A percentile compares a stretch with the other conserved stretches of the same genome.
phyloP scores from a whole-genome alignment of 2,329 filamentous ascomycete species.

The Xylaria sp. region DNA sequence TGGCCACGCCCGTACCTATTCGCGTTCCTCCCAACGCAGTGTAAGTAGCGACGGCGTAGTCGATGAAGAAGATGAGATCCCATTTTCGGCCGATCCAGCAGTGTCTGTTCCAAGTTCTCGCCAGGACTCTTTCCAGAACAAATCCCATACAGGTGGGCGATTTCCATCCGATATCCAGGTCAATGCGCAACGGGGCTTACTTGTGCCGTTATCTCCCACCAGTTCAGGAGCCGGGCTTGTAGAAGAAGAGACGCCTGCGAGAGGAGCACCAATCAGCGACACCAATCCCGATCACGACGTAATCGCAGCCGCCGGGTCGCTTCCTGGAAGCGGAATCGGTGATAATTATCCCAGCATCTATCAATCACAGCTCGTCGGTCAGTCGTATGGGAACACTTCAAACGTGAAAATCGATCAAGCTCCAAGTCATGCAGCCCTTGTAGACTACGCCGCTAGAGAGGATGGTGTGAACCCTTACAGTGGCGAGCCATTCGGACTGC shows the following conservation, averaged over 20 bases:
- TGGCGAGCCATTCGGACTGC: slow-evolving; percentile 54
- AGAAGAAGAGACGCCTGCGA: slow-evolving; percentile 44
- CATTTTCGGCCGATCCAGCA: slow-evolving; percentile 67
- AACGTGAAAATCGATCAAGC: slow-evolving; percentile 60
- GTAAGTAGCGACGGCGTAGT: slow-evolving; percentile 80
- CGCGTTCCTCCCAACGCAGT: slow-evolving; percentile 71
- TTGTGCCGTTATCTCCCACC: slow-evolving; percentile 81
- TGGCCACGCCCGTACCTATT: slow-evolving; percentile 81
- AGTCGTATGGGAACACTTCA: slow-evolving; percentile 59
- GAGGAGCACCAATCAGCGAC: slow-evolving; percentile 38
- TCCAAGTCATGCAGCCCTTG: slow-evolving; percentile 62
- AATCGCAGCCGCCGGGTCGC: slow-evolving; percentile 67
- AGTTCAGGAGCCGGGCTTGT: slow-evolving; percentile 77
- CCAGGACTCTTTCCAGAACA: slow-evolving; percentile 66
- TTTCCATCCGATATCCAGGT: slow-evolving; percentile 95
- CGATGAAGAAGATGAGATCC: slow-evolving; percentile 78
- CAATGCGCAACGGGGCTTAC: slow-evolving; percentile 80
- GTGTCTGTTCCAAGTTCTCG: slow-evolving; percentile 60
- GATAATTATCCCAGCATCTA: slow-evolving; percentile 48
- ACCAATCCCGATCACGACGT: slow-evolving; percentile 64
- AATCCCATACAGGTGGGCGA: slow-evolving; percentile 91
- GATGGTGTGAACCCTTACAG: slow-evolving; percentile 70
- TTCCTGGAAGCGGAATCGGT: slow-evolving; percentile 60
- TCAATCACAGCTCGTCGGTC: slow-evolving; percentile 45
- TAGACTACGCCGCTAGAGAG: slow-evolving; percentile 62